Percentiles rank a stretch among this genome's conserved stretches.
Conservation (phyloP, 1,284 basidiomycete species). For the Takashimella koratensis region DNA sequence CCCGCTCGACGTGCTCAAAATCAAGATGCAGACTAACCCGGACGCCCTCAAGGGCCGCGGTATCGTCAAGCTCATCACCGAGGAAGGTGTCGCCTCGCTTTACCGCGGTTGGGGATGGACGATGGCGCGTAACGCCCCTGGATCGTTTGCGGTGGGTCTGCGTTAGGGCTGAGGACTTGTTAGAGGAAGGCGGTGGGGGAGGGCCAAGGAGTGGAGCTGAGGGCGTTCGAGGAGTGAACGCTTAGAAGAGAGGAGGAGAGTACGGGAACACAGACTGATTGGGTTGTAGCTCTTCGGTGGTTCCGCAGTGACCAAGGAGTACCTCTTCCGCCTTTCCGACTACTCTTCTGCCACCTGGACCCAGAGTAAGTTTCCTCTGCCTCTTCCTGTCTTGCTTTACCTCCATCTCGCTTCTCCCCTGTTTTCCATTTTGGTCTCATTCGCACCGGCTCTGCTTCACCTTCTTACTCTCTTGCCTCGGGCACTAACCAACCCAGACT, state of each 20-base stretch:
- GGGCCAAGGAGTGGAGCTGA: neutral
- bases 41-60: slow-evolving; percentile 93
- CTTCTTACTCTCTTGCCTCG: neutral
- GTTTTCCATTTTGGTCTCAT: no score
- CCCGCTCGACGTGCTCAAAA: slow-evolving; percentile 94
- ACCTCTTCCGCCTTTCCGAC: slow-evolving; percentile 80
- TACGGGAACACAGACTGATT: no score
- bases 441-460: neutral
- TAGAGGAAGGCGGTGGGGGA: neutral
- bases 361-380: slow-evolving; percentile 58
- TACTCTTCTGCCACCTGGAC: slow-evolving; percentile 90
- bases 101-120: slow-evolving; percentile 99
- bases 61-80: slow-evolving; percentile 80
- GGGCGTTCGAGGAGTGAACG: no score
- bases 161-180: no score
- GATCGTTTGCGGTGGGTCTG: slow-evolving; percentile 78
- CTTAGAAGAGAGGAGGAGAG: no score
- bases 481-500: slow-evolving; percentile 53
- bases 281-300: slow-evolving; percentile 94
- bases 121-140: slow-evolving; percentile 94
- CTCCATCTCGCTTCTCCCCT: no score
- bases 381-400: neutral
- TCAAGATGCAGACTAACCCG: slow-evolving; percentile 96
- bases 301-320: slow-evolving; percentile 91
- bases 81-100: slow-evolving; percentile 80